phyloP scores from a whole-genome alignment of 305 asterid species.

The Stenogyne calaminthoides region DNA sequence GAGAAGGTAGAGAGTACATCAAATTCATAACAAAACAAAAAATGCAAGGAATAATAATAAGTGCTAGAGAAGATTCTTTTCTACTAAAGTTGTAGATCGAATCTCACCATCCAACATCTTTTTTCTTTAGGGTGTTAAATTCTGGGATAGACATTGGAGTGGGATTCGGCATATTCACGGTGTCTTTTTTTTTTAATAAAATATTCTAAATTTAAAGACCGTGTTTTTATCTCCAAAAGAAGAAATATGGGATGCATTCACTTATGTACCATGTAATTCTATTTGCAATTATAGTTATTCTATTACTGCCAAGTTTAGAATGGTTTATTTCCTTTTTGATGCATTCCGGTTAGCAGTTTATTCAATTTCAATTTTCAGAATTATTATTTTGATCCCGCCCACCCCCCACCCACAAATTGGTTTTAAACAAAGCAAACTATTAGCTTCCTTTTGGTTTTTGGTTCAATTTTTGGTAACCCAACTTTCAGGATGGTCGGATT shows the following conservation, averaged over 20 bases:
- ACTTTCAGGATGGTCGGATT: background rate
- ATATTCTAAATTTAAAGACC: background rate
- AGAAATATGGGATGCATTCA: too few relatives aligned
- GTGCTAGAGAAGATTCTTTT: slow-evolving; percentile 3
- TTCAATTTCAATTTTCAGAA: background rate
- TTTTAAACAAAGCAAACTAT: too few relatives aligned
- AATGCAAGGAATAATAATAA: slow-evolving; percentile 2
- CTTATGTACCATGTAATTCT: background rate
- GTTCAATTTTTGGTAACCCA: background rate
- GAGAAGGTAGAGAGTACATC: slow-evolving; percentile 16
- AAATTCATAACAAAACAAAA: too few relatives aligned
- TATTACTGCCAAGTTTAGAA: background rate
- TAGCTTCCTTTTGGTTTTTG: background rate
- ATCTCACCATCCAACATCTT: slow-evolving; percentile 17
- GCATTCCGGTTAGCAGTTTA: too few relatives aligned
- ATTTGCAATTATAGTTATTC: background rate
- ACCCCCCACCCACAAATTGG: background rate
- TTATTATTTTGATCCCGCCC: background rate
- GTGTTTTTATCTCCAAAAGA: background rate
- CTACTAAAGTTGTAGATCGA: slow-evolving; percentile 11
- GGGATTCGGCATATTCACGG: background rate
- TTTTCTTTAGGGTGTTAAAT: background rate
- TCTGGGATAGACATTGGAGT: background rate
- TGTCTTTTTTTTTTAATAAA: background rate
- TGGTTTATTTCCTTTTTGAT: slow-evolving; percentile 1